Conservation (phyloP, 345 rosid species). For the Turnera subulata region DNA sequence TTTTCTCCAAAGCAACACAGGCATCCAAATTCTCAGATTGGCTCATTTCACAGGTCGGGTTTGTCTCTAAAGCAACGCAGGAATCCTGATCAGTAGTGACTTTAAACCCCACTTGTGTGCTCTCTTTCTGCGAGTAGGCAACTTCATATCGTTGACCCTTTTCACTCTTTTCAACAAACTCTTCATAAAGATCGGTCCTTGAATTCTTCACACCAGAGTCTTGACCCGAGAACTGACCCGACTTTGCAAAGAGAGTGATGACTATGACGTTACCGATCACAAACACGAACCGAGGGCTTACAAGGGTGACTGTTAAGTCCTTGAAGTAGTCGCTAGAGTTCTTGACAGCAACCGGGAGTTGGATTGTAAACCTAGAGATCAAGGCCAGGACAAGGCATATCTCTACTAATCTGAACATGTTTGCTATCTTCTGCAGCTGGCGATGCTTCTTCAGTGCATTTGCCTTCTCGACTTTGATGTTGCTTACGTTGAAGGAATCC, state of each 20-base stretch:
- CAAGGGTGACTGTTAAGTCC: constrained; percentile 40
- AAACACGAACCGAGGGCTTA: constrained; percentile 72
- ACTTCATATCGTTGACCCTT: constrained; percentile 23
- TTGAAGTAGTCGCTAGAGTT: constrained; percentile 54
- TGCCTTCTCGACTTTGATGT: constrained; percentile 52
- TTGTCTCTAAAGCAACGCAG: constrained; percentile 6
- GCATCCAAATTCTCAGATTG: constrained; percentile 43
- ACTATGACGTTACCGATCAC: constrained; percentile 73
- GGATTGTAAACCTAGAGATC: constrained; percentile 50
- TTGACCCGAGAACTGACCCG: constrained; percentile 49
- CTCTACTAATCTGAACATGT: constrained; percentile 55
- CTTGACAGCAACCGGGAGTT: constrained; percentile 50
- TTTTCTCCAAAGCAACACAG: constrained; percentile 7
- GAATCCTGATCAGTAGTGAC: constrained; percentile 16
- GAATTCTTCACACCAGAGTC: constrained; percentile 26
- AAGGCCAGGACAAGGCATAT: constrained; percentile 47
- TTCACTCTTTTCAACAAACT: constrained; percentile 40
- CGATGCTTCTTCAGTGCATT: constrained; percentile 45
- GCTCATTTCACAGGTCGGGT: constrained; percentile 38
- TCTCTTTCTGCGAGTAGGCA: constrained; percentile 33
- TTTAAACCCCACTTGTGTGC: constrained; percentile 14
- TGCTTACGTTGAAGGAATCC: constrained; percentile 51
- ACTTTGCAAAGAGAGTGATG: constrained; percentile 60
- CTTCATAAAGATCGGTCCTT: constrained; percentile 39
- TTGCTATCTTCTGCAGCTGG: constrained; percentile 42